Evolutionary conservation across 2,329 filamentous ascomycete genomes (phyloP).

Genomic region (Aspergillus fumigatiaffinis): DNA sequence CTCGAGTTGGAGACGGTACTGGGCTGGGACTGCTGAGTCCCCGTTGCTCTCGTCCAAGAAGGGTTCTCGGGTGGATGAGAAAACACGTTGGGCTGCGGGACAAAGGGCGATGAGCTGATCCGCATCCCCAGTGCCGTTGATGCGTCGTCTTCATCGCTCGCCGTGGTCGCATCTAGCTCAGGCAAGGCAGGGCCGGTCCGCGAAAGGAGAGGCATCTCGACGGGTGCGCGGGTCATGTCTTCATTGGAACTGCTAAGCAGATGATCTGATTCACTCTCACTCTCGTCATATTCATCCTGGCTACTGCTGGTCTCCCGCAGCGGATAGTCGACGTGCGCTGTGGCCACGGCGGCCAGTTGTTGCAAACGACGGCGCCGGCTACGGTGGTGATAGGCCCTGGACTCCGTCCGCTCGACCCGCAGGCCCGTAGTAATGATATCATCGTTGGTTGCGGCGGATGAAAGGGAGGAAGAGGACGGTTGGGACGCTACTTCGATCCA

Average conservation of each 20-base stretch:
- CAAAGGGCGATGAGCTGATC: conserved; percentile 58
- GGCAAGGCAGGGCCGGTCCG: conserved; percentile 22
- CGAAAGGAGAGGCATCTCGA: conserved; percentile 20
- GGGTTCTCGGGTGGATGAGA: conserved; percentile 67
- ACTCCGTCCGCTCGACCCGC: conserved; percentile 61
- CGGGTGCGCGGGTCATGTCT: conserved; percentile 40
- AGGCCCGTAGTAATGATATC: conserved; percentile 90
- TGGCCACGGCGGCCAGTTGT: conserved; percentile 34
- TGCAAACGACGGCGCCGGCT: conserved; percentile 48
- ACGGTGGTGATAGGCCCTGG: conserved; percentile 52
- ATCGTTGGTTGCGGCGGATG: conserved; percentile 66
- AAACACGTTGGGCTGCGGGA: conserved; percentile 88
- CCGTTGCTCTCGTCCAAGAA: conserved; percentile 32
- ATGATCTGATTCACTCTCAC: conserved; percentile 81
- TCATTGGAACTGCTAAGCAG: conserved; percentile 63
- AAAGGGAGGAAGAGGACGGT: conserved; percentile 88
- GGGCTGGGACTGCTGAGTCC: conserved; percentile 50
- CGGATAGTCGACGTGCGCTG: conserved; percentile 38
- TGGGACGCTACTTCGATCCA: conserved; percentile 95
- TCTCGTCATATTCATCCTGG: conserved; percentile 93
- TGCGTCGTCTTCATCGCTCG: conserved; percentile 65
- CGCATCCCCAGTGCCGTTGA: conserved; percentile 72
- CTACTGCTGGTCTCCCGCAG: conserved; percentile 60
- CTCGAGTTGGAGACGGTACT: conserved; percentile 39
- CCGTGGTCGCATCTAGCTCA: conserved; percentile 27